Percentiles rank a stretch among this genome's conserved stretches.
phyloP scores from a whole-genome alignment of 2,329 filamentous ascomycete species.

The Cercospora zeae-maydis region DNA sequence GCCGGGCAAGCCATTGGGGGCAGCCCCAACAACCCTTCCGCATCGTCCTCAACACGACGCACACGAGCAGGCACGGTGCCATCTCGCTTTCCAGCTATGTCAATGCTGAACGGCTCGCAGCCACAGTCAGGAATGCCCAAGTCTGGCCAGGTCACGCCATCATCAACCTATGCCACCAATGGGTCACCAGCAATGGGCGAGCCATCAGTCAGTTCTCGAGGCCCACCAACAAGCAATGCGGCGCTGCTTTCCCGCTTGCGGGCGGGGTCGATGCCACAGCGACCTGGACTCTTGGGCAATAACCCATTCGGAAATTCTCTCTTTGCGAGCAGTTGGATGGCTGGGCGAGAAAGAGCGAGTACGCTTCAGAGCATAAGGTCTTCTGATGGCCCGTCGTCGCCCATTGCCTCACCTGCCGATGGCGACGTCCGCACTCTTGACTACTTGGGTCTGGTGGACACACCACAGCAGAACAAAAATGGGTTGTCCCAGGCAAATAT shows the following conservation, averaged over 20 bases:
- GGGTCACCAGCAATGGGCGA: slow-evolving; percentile 39
- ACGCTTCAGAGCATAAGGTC: slow-evolving; percentile 89
- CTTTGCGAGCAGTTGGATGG: slow-evolving; percentile 82
- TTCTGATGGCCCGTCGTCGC: slow-evolving; percentile 80
- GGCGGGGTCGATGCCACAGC: slow-evolving; percentile 91
- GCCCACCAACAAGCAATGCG: slow-evolving; percentile 58
- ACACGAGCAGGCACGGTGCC: slow-evolving; percentile 93
- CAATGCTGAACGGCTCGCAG: slow-evolving; percentile 53
- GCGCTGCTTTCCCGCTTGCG: slow-evolving; percentile 79
- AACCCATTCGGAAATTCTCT: slow-evolving; percentile 82
- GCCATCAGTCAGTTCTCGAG: slow-evolving; percentile 41
- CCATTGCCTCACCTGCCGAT: slow-evolving; percentile 77
- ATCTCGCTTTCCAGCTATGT: slow-evolving; percentile 81
- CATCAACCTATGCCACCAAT: slow-evolving; percentile 67
- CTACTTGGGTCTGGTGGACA: slow-evolving; percentile 91
- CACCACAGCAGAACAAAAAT: slow-evolving; percentile 74
- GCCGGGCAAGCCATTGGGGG: slow-evolving; percentile 27
- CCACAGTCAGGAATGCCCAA: slow-evolving; percentile 64
- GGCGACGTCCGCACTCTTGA: slow-evolving; percentile 90
- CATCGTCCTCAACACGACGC: slow-evolving; percentile 53
- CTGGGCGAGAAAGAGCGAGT: slow-evolving; percentile 74
- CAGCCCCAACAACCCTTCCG: slow-evolving; percentile 24
- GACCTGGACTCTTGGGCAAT: slow-evolving; percentile 62
- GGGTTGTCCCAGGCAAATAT: slow-evolving; percentile 59
- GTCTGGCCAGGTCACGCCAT: slow-evolving; percentile 78